A percentile compares a stretch with the other conserved stretches of the same genome.
Evolutionary conservation across 108 stramenopile genomes (phyloP).

Genomic region (Nannochloropsis gaditana): DNA sequence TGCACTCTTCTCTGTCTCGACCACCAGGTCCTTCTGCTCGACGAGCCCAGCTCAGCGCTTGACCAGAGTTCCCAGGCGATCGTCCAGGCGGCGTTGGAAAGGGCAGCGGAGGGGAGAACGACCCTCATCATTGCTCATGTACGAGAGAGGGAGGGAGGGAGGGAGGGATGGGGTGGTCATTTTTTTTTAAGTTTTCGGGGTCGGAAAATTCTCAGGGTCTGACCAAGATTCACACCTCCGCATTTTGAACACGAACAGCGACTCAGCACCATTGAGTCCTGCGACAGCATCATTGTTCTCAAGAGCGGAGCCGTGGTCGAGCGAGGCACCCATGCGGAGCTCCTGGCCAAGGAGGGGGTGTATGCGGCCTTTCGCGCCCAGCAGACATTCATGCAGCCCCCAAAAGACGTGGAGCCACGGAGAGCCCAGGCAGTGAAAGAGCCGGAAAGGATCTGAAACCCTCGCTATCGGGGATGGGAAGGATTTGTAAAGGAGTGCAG

Average conservation of each 20-base stretch:
- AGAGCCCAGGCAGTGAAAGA: too few species aligned
- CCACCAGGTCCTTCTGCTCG: constrained; percentile 65
- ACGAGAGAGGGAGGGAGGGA: not conserved
- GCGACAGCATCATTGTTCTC: constrained; percentile 80
- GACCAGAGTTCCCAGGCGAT: constrained; percentile 63
- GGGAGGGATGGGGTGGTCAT: not conserved
- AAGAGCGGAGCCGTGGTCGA: constrained; percentile 72
- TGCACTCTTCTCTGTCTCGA: not conserved
- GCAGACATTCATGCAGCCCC: not conserved
- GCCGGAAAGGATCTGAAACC: too few species aligned
- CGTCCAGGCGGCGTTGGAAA: constrained; percentile 28
- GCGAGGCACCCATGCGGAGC: constrained; percentile 78
- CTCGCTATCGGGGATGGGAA: too few species aligned
- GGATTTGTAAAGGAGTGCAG: too few species aligned
- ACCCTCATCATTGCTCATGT: constrained; percentile 7
- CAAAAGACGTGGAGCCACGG: not conserved
- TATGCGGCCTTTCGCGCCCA: not conserved
- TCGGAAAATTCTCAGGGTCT: too few species aligned
- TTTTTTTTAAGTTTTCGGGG: too few species aligned
- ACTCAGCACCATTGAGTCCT: constrained; percentile 76
- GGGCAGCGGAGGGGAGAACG: not conserved
- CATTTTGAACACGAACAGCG: not conserved
- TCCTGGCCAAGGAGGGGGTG: constrained; percentile 53
- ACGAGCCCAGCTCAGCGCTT: constrained; percentile 78
- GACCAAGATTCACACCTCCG: too few species aligned